Base-by-base conservation (phyloP, 352 stramenopile species). In the Paralagenidium karlingii region DNA sequence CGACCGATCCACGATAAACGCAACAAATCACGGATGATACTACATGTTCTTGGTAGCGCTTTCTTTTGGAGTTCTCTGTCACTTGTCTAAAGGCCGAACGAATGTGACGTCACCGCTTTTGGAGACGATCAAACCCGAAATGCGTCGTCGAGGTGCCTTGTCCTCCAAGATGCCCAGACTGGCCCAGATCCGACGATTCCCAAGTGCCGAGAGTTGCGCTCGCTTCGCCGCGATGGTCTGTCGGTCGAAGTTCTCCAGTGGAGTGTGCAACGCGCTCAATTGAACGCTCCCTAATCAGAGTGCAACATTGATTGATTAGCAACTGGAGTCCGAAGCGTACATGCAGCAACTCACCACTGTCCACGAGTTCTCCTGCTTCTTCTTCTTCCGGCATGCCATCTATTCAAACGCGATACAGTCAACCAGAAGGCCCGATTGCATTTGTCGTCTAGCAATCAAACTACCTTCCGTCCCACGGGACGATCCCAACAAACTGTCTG, bases 111-210 rank as follows among this genome's bases (percentile, higher is more conserved):
- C 76, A 9, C 76, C 76, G 5, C 71, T 53, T 36, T 81, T 82
- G 1, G 71, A 81, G 10, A 87, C 60, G 26, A 91, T 67, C 24
- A 86, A 51, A 3, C 75, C 77, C 31, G 59, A 79, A 10, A 52
- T 34, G 3, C 69, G 66, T 12, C 62, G 63, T 4, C 68, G 60
- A 33, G 74, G 63, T 3, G 54, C 49, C 41, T 86, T 85, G 43
- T 90, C 77, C 46, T 88, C 68, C 5, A 91, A 49, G n/a, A n/a
- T n/a, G n/a, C 77, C 77, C 9, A 91, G 60, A 38, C 71, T 91
- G 30, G 77, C 69, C 77, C 77, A 91, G 28, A 91, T 87, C 15
- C 77, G 68, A 10, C 73, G 70, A 25, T 88, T 91, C 24, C 67
- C 71, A 3, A 87, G 52, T 22, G 68, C 70, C 24, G 68, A 55